phyloP scores from a whole-genome alignment of 2,329 filamentous ascomycete species.

The Fusarium guadeloupense region DNA sequence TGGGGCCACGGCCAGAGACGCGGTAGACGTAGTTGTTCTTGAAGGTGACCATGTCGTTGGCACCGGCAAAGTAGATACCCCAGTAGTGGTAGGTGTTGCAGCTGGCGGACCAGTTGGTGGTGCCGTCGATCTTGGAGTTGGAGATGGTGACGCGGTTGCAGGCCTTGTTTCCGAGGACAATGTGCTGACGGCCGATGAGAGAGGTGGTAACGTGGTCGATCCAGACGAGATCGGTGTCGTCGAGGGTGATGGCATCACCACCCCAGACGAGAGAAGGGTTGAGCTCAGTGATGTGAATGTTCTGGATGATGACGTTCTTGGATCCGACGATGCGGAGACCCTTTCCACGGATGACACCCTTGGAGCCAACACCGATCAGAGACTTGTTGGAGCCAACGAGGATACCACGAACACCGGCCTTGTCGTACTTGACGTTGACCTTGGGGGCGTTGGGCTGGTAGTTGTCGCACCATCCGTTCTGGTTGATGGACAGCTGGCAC shows the following conservation, averaged over 20 bases:
- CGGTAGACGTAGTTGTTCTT: constrained; percentile 70
- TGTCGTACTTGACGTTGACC: constrained; percentile 59
- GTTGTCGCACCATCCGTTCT: constrained; percentile 67
- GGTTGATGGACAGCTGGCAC: constrained; percentile 69
- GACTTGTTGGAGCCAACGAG: constrained; percentile 66
- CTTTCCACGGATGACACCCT: constrained; percentile 67
- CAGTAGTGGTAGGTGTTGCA: constrained; percentile 70
- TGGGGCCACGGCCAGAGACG: constrained; percentile 65
- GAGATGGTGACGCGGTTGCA: constrained; percentile 67
- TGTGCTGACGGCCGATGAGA: constrained; percentile 67
- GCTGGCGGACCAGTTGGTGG: constrained; percentile 62
- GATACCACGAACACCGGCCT: constrained; percentile 61
- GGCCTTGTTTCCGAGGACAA: constrained; percentile 64
- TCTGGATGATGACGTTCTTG: constrained; percentile 69
- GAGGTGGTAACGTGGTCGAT: constrained; percentile 66
- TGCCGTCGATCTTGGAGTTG: constrained; percentile 68
- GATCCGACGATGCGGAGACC: constrained; percentile 60
- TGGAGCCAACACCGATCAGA: constrained; percentile 61
- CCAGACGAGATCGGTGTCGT: constrained; percentile 58
- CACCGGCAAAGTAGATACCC: constrained; percentile 66
- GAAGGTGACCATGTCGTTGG: constrained; percentile 63
- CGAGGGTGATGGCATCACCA: constrained; percentile 65
- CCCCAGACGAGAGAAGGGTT: constrained; percentile 69
- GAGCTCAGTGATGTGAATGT: constrained; percentile 63
- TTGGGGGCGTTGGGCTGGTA: constrained; percentile 62